Conservation (phyloP, 2,329 filamentous ascomycete species). For the Neurospora sp. region DNA sequence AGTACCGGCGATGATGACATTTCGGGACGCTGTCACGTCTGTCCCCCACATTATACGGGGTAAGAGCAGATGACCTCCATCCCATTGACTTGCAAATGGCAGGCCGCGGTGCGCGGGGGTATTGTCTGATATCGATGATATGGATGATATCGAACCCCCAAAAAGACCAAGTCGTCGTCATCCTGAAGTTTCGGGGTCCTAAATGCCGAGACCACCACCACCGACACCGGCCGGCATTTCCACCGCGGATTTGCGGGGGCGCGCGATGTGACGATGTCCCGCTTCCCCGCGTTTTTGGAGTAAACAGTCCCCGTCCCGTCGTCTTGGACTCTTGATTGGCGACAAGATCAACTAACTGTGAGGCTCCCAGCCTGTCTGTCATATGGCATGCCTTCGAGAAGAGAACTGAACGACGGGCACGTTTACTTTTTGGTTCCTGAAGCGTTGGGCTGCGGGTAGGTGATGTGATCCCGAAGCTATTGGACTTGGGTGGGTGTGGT, state of each 20-base stretch:
- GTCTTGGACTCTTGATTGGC: background rate
- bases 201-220: background rate
- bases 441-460: background rate
- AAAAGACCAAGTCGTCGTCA: background rate
- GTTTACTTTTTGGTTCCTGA: background rate
- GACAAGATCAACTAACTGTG: background rate
- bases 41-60: background rate
- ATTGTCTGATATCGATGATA: background rate
- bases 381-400: background rate
- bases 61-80: background rate
- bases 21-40: background rate
- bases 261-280: background rate
- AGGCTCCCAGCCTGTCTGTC: background rate
- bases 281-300: background rate
- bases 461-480: background rate
- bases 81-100: background rate
- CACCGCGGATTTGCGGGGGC: background rate
- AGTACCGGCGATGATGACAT: background rate
- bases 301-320: background rate
- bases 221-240: background rate
- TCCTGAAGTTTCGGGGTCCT: background rate
- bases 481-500: background rate
- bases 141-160: background rate
- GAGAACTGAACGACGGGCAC: background rate
- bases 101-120: background rate